Evolutionary conservation across 169 alveolate species (phyloP).

Genomic region (Eimeria tenella): DNA sequence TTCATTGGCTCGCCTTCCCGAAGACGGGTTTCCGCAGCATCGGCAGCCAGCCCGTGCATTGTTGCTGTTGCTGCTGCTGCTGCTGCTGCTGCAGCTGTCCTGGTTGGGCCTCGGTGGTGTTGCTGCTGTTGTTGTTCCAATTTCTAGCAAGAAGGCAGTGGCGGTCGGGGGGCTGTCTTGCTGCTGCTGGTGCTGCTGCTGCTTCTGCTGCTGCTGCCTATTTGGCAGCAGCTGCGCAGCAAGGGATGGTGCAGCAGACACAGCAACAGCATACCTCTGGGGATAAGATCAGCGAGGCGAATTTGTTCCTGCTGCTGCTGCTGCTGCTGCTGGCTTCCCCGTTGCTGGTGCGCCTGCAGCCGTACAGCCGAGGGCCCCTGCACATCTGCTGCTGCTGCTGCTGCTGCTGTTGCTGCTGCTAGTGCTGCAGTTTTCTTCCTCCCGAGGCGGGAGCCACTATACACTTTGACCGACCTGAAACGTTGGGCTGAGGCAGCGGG

Average conservation of each 20-base stretch:
- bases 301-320: background rate
- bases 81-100: slow-evolving; percentile 8
- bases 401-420: slow-evolving; percentile 14
- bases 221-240: slow-evolving; percentile 37
- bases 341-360: slow-evolving; percentile 17
- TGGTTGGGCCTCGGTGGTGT: background rate
- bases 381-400: slow-evolving; percentile 27
- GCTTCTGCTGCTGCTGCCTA: slow-evolving; percentile 11
- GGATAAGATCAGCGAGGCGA: no score
- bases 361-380: slow-evolving; percentile 5
- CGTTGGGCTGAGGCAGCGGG: background rate
- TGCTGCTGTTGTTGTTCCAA: background rate
- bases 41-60: background rate
- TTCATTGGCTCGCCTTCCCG: background rate
- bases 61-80: slow-evolving; percentile 31
- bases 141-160: background rate
- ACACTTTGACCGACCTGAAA: background rate
- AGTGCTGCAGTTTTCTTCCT: background rate
- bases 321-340: slow-evolving; percentile 1
- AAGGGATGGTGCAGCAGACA: slow-evolving; percentile 8
- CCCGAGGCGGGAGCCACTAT: background rate
- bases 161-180: background rate
- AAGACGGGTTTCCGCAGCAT: background rate
- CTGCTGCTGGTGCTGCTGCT: slow-evolving; percentile 27
- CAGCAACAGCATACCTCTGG: slow-evolving; percentile 19